phyloP scores from a whole-genome alignment of 2,329 filamentous ascomycete species.

The Calonectria fujianensis region DNA sequence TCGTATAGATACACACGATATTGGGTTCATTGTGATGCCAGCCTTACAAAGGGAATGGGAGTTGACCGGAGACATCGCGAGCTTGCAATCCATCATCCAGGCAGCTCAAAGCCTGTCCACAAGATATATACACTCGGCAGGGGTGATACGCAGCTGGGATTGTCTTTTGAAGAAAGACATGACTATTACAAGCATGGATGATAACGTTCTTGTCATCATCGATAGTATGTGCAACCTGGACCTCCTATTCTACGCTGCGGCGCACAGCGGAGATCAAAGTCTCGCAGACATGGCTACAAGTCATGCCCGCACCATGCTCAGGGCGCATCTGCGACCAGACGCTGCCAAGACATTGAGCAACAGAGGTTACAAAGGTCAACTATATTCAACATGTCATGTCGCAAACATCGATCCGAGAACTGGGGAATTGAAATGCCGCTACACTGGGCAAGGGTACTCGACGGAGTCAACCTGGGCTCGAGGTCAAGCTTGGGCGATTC shows the following conservation, averaged over 20 bases:
- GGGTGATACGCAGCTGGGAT: slow-evolving; percentile 71
- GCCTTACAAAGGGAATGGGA: slow-evolving; percentile 68
- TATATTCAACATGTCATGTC: slow-evolving; percentile 64
- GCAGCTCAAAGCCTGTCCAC: slow-evolving; percentile 67
- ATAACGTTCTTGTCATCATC: slow-evolving; percentile 63
- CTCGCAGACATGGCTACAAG: slow-evolving; percentile 60
- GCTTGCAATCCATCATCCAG: slow-evolving; percentile 62
- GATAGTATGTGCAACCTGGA: slow-evolving; percentile 66
- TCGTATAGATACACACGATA: slow-evolving; percentile 71
- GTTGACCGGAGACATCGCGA: slow-evolving; percentile 62
- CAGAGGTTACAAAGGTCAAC: slow-evolving; percentile 46
- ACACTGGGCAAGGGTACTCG: slow-evolving; percentile 68
- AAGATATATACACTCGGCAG: slow-evolving; percentile 63
- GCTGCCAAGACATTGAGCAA: slow-evolving; percentile 18
- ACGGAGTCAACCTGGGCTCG: slow-evolving; percentile 69
- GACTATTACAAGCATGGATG: slow-evolving; percentile 52
- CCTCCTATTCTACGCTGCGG: slow-evolving; percentile 62
- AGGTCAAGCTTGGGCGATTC: slow-evolving; percentile 70
- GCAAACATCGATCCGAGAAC: slow-evolving; percentile 66
- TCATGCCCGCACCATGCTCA: slow-evolving; percentile 63
- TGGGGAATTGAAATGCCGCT: slow-evolving; percentile 61
- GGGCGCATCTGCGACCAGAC: slow-evolving; percentile 62
- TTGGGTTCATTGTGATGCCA: slow-evolving; percentile 73
- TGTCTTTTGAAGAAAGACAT: slow-evolving; percentile 57
- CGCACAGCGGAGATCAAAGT: slow-evolving; percentile 54